Evolutionary conservation across 805 yeast genomes (phyloP), one percentile per base, ranked within the genome.

Genomic region (Myxozyma neotropica): DNA sequence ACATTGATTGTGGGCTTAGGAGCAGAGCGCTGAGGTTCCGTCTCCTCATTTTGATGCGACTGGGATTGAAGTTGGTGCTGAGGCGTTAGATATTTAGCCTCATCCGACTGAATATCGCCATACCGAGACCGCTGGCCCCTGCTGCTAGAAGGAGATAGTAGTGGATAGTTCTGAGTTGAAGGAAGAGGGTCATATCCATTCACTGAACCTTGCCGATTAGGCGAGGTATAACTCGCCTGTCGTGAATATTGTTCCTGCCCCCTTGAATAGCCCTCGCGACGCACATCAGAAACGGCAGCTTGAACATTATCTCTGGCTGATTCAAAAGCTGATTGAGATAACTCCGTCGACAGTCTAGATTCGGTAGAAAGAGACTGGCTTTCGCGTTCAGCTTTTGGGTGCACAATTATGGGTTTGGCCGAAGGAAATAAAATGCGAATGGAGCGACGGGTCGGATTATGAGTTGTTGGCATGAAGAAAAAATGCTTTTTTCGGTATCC

Each of bases 401-500:
- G 39, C 2, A 35, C 51, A 19, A 47, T 21, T 5, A 47, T 24
- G 17, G 33, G 40, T 31, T 47, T 47, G 2, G 40, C 17, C 12
- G 38, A 33, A 4, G 51, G 51, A 15, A 47, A 33, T 13, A 33
- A 31, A 8, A 47, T 47, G 21, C 51, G 51, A 33, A 47, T 47
- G 10, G 51, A 24, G 19, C 19, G 38, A 1, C 51, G 40, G 19
- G 33, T 47, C 21, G 51, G 51, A 8, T 8, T 31, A 15, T 47
- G 39, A 4, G 53, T 36, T 12, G 43, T 13, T 15, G 53, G 53
- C 33, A 48, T 13, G 3, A 17, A 12, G 21, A 48, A 33, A 23
- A 26, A 36, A n/a, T 19, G 26, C 31, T 19, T 42, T 21, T 36
- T 26, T 23, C 46, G 26, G 24, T 35, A 29, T 7, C 65, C 65